Percentiles rank a stretch among this genome's conserved stretches.
phyloP scores from a whole-genome alignment of 176 grass and related monocot species.

The Zea mays region DNA sequence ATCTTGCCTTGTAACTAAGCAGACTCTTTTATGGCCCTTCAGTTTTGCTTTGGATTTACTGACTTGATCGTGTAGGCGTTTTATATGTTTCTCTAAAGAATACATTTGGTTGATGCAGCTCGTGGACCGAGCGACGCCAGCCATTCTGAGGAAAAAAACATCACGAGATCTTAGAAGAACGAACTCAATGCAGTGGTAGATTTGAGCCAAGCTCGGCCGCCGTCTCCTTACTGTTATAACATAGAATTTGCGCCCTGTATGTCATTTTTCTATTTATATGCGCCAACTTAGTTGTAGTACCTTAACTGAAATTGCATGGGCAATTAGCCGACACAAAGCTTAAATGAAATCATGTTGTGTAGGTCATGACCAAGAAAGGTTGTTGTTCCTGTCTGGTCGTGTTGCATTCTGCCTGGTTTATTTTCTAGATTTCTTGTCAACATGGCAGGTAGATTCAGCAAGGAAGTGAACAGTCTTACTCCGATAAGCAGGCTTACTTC shows the following conservation, averaged over 20 bases:
- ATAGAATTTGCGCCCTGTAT: conserved; percentile 26
- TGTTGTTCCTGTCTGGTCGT: background rate
- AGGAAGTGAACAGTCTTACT: background rate
- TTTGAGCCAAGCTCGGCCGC: conserved; percentile 17
- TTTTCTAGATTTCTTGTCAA: background rate
- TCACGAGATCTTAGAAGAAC: conserved; percentile 59
- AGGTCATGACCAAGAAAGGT: background rate
- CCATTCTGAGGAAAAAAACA: conserved; percentile 59
- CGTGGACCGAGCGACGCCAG: conserved; percentile 57
- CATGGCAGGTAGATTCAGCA: background rate
- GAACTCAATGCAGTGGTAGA: conserved; percentile 79
- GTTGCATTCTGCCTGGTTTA: background rate
- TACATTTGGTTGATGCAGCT: conserved; percentile 53
- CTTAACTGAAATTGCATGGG: conserved; percentile 31
- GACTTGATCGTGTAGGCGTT: background rate
- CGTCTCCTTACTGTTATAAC: conserved; percentile 23
- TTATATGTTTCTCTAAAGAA: conserved; percentile 3
- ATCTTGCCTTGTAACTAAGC: too few relatives aligned
- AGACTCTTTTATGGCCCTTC: background rate
- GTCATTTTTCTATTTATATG: conserved; percentile 34
- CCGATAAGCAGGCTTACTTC: background rate
- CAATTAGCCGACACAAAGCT: conserved; percentile 16
- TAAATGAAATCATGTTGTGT: conserved; percentile 21
- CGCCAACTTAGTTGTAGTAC: conserved; percentile 24
- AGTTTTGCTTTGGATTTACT: background rate